A percentile compares a stretch with the other conserved stretches of the same genome.
Evolutionary conservation across 2,329 filamentous ascomycete species (phyloP).

Genomic region (Microcyclosporella mali): DNA sequence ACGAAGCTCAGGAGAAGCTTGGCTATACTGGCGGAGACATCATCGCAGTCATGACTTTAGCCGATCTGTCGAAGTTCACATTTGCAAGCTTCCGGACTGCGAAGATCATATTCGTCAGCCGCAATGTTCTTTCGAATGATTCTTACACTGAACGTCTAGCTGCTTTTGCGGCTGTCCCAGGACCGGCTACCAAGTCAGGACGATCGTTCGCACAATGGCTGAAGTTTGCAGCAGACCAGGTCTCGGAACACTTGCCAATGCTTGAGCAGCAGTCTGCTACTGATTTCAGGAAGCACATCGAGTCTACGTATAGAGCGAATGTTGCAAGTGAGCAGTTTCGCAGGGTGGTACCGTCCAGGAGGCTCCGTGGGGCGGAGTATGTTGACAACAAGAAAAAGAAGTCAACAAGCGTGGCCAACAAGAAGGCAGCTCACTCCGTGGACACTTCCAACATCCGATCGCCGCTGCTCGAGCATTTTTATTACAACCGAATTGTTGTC

Average conservation of each 20-base stretch:
- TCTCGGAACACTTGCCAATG: conserved; percentile 39
- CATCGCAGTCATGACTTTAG: conserved; percentile 38
- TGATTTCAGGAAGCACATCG: conserved; percentile 27
- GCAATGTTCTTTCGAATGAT: conserved; percentile 42
- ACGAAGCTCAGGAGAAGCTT: conserved; percentile 45
- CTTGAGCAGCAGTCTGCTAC: conserved; percentile 29
- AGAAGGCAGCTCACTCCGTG: conserved; percentile 5
- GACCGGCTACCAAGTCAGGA: conserved; percentile 7
- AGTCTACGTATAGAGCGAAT: conserved; percentile 15
- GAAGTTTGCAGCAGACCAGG: conserved; percentile 34
- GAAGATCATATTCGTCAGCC: conserved; percentile 52
- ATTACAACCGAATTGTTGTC: conserved; percentile 55
- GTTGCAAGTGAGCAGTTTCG: conserved; percentile 25
- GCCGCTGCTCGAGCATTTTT: conserved; percentile 52
- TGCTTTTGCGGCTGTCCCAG: conserved; percentile 25
- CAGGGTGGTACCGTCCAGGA: conserved; percentile 34
- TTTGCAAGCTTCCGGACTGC: conserved; percentile 44
- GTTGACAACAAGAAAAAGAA: conserved; percentile 13
- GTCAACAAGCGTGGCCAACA: conserved; percentile 4
- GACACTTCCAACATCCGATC: conserved; percentile 11
- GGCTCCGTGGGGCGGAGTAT: conserved; percentile 22
- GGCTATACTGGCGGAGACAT: conserved; percentile 38
- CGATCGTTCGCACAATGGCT: conserved; percentile 53
- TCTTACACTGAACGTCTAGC: conserved; percentile 48
- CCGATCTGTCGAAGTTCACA: conserved; percentile 37